phyloP scores from a whole-genome alignment of 441 rosid genomes.

The Gossypium gossypioides region DNA sequence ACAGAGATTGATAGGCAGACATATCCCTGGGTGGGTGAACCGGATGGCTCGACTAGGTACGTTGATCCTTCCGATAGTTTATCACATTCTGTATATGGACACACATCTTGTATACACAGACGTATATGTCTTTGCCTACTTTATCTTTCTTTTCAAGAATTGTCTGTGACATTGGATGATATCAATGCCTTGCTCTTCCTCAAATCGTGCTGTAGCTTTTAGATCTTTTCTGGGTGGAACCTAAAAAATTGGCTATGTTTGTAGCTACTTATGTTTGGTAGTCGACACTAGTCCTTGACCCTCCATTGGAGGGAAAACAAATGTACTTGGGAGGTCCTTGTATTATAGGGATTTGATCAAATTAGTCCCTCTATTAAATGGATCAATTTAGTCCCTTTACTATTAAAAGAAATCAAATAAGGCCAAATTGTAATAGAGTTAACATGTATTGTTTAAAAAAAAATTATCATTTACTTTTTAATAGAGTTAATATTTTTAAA shows the following conservation, averaged over 20 bases:
- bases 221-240: neutral
- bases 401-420: too few relatives aligned
- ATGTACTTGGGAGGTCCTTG: too few relatives aligned
- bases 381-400: too few relatives aligned
- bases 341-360: too few relatives aligned
- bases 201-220: neutral
- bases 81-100: neutral
- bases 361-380: too few relatives aligned
- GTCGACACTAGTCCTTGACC: neutral
- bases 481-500: too few relatives aligned
- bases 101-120: neutral
- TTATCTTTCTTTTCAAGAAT: too few relatives aligned
- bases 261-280: neutral
- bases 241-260: neutral
- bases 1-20: slow-evolving; percentile 38
- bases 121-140: too few relatives aligned
- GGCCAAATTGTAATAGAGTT: too few relatives aligned
- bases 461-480: too few relatives aligned
- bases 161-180: neutral
- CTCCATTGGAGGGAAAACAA: neutral
- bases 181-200: neutral
- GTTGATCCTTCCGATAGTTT: neutral
- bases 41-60: slow-evolving; percentile 77
- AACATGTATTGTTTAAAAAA: too few relatives aligned
- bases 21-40: slow-evolving; percentile 71